phyloP scores from a whole-genome alignment of 805 yeast genomes.

The Wickerhamiella azymoides region DNA sequence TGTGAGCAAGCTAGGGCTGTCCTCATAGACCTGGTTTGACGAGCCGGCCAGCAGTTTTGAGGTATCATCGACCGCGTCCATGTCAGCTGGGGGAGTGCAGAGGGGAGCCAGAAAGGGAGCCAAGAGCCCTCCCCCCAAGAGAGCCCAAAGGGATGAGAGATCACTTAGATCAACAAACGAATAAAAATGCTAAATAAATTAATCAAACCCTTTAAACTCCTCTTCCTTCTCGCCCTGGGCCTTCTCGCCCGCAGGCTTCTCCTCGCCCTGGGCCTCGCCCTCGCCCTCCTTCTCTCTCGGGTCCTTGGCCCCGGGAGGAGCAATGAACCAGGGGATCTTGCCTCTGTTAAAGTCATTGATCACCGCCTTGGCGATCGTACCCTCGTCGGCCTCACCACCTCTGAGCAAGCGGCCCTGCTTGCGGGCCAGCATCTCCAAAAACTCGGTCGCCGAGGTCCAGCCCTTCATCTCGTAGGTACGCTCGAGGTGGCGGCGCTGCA shows the following conservation, averaged over 20 bases:
- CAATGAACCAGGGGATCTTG: slow-evolving; percentile 93
- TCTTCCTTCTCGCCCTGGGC: not conserved
- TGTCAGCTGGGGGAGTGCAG: slow-evolving; percentile 10
- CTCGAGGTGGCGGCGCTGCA: slow-evolving; percentile 81
- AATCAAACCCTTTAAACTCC: not conserved
- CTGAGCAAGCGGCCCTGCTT: slow-evolving; percentile 84
- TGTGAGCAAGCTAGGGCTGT: slow-evolving; percentile 64
- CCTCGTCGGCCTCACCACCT: slow-evolving; percentile 97
- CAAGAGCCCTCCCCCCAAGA: no score
- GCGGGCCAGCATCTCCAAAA: slow-evolving; percentile 79
- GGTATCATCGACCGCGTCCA: slow-evolving; percentile 27
- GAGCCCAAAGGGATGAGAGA: no score
- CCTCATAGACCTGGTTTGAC: slow-evolving; percentile 30
- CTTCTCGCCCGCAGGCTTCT: not conserved
- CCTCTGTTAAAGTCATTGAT: slow-evolving; percentile 94
- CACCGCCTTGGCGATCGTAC: slow-evolving; percentile 79
- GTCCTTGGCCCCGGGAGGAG: slow-evolving; percentile 70
- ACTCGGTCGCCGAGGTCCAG: slow-evolving; percentile 64
- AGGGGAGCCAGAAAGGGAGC: no score
- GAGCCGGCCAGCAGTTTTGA: slow-evolving; percentile 14
- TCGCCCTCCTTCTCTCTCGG: slow-evolving; percentile 31
- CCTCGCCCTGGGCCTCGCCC: slow-evolving; percentile 1
- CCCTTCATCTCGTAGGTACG: slow-evolving; percentile 92
- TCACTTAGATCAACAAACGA: not conserved
- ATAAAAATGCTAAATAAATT: not conserved